phyloP scores from a whole-genome alignment of 2,329 filamentous ascomycete species.

The Acrocalymma vagum region DNA sequence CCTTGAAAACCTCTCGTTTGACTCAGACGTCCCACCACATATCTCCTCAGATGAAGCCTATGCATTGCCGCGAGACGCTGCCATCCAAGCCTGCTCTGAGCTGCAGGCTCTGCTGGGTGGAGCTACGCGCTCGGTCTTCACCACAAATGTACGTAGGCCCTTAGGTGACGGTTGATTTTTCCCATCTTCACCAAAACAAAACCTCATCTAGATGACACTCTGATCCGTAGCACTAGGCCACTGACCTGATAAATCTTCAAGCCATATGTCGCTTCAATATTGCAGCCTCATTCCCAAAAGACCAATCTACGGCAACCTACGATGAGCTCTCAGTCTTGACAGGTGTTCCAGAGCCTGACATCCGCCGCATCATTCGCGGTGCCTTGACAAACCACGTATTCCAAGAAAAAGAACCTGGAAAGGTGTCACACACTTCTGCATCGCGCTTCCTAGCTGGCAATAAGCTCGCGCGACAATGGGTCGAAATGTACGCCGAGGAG shows the following conservation, averaged over 20 bases:
- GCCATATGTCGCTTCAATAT: conserved; percentile 14
- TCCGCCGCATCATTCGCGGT: conserved; percentile 6
- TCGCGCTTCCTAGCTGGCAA: conserved; percentile 4
- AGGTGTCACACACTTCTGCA: conserved; percentile 10
- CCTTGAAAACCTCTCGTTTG: conserved; percentile 7
- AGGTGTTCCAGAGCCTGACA: conserved; percentile 1
- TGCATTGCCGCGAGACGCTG: conserved; percentile 4
- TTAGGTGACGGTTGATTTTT: too few relatives aligned
- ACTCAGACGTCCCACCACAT: conserved; percentile 4
- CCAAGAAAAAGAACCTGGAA: conserved; percentile 2
- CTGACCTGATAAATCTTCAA: conserved; percentile 8
- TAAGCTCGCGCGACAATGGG: conserved; percentile 2
- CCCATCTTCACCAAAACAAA: too few relatives aligned
- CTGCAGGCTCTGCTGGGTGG: conserved; percentile 8
- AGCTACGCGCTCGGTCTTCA: conserved; percentile 1
- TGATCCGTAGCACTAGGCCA: background rate
- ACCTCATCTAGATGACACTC: background rate
- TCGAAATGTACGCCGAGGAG: conserved; percentile 6
- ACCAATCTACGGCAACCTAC: conserved; percentile 3
- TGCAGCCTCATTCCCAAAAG: conserved; percentile 5
- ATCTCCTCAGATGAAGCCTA: conserved; percentile 4
- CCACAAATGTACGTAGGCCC: conserved; percentile 5
- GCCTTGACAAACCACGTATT: conserved; percentile 9
- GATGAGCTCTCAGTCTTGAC: conserved; percentile 4
- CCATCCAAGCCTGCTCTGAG: conserved; percentile 8